Percentiles rank a stretch among this genome's conserved stretches.
phyloP scores from a whole-genome alignment of 495 filamentous ascomycete species.

The Trichoderma virens region DNA sequence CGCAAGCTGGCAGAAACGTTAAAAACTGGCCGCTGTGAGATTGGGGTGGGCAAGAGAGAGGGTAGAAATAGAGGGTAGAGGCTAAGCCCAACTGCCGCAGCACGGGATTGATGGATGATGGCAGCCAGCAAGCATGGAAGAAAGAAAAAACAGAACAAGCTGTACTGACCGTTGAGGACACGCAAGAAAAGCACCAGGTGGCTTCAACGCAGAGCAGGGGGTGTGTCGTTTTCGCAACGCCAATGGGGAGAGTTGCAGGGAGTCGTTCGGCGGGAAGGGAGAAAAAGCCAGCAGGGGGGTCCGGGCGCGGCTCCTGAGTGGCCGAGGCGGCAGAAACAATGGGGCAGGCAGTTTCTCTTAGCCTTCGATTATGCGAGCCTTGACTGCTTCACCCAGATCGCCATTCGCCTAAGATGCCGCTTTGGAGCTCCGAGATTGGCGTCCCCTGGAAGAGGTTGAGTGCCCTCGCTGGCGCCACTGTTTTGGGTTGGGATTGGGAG shows the following conservation, averaged over 20 bases:
- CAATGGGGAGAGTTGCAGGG: background rate
- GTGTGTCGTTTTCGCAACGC: background rate
- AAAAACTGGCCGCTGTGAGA: background rate
- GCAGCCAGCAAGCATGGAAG: background rate
- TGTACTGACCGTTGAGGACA: background rate
- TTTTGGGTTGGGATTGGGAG: too few species aligned
- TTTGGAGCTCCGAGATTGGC: background rate
- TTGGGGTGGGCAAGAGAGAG: background rate
- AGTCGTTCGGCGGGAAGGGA: background rate
- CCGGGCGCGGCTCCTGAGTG: background rate
- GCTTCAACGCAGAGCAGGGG: constrained; percentile 8
- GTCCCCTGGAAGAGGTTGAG: background rate
- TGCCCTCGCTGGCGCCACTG: too few species aligned
- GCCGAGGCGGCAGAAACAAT: background rate
- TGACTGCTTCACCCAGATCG: too few species aligned
- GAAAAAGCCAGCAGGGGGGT: background rate
- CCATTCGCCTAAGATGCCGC: background rate
- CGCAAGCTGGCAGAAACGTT: background rate
- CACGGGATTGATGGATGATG: background rate
- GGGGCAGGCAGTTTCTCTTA: too few species aligned
- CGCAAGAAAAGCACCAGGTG: constrained; percentile 18
- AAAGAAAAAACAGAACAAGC: background rate
- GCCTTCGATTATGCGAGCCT: too few species aligned
- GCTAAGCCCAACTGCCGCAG: background rate
- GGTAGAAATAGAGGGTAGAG: background rate